phyloP scores from a whole-genome alignment of 1,139 yeast species.

The Nakaseomyces glabratus region DNA sequence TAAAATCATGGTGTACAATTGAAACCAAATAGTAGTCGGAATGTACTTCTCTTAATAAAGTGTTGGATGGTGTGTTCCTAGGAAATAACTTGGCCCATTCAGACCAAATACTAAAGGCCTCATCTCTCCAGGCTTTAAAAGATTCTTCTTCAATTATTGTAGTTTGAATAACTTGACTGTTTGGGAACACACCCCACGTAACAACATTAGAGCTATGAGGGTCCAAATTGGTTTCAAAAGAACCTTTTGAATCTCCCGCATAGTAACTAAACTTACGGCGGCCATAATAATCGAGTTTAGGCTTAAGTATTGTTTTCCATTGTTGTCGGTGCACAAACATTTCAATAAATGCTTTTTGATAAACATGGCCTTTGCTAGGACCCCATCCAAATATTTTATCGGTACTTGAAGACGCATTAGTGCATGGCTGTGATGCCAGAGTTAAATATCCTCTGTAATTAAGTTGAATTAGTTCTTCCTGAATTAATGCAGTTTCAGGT shows the following conservation, averaged over 20 bases:
- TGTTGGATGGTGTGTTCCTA: conserved; percentile 38
- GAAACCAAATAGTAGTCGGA: conserved; percentile 68
- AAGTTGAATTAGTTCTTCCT: conserved; percentile 75
- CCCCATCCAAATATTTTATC: conserved; percentile 97
- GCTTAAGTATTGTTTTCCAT: conserved; percentile 52
- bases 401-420: conserved; percentile 62
- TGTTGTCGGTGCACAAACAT: conserved; percentile 63
- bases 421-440: conserved; percentile 91
- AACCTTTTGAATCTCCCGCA: conserved; percentile 52
- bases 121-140: conserved; percentile 88
- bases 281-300: conserved; percentile 41
- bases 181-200: conserved; percentile 95
- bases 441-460: conserved; percentile 75
- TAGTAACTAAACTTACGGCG: conserved; percentile 43
- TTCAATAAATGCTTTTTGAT: conserved; percentile 91
- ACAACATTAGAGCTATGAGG: conserved; percentile 58
- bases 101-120: conserved; percentile 81
- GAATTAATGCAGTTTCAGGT: conserved; percentile 86
- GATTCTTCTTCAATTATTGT: conserved; percentile 84
- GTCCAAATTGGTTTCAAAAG: conserved; percentile 50
- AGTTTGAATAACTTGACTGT: conserved; percentile 76
- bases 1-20: conserved; percentile 76
- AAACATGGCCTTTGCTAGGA: conserved; percentile 78
- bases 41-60: conserved; percentile 52
- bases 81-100: conserved; percentile 84